A percentile compares a stretch with the other conserved stretches of the same genome.
These are phyloP conservation scores for Debaryomyces udenii DNA, from an alignment of 1,139 yeast genomes.

Conservation along the genomic window DNA sequence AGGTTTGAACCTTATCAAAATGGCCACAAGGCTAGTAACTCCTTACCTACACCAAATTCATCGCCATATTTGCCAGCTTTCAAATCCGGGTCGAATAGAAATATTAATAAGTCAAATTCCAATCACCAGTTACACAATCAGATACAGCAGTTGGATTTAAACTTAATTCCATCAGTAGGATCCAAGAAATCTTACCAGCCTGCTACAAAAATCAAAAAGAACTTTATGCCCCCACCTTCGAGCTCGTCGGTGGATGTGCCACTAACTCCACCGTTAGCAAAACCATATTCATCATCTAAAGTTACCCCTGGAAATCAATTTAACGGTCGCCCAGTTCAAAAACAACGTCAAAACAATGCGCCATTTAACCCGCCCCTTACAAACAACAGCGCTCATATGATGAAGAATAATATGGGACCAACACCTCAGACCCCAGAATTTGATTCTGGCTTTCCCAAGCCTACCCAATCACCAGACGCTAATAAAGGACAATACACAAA, in stretches of 20 bases:
- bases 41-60: constrained; percentile 21
- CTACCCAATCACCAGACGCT: constrained; percentile 1
- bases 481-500: constrained; percentile 12
- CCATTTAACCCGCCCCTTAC: constrained; percentile 5
- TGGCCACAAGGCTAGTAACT: constrained; percentile 22
- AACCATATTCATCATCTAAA: constrained; percentile 2
- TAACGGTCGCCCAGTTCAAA: constrained; percentile 10
- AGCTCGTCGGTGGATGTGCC: constrained; percentile 8
- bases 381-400: constrained; percentile 1
- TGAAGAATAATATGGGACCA: constrained; percentile 2
- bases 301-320: constrained; percentile 13
- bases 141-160: constrained; percentile 40
- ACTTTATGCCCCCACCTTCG: constrained; percentile 8
- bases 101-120: constrained; percentile 41
- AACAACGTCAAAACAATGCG: constrained; percentile 13
- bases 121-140: constrained; percentile 48
- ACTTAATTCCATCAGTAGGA: constrained; percentile 33
- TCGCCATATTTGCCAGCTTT: constrained; percentile 38
- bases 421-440: constrained; percentile 9
- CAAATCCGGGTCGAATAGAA: constrained; percentile 43
- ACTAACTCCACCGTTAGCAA: constrained; percentile 10
- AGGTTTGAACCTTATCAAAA: constrained; percentile 55
- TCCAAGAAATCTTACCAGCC: constrained; percentile 37
- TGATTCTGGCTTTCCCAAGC: constrained; percentile 5
- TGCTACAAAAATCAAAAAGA: constrained; percentile 35